phyloP scores from a whole-genome alignment of 2,329 filamentous ascomycete species.

The Aspergillaceae sp. region DNA sequence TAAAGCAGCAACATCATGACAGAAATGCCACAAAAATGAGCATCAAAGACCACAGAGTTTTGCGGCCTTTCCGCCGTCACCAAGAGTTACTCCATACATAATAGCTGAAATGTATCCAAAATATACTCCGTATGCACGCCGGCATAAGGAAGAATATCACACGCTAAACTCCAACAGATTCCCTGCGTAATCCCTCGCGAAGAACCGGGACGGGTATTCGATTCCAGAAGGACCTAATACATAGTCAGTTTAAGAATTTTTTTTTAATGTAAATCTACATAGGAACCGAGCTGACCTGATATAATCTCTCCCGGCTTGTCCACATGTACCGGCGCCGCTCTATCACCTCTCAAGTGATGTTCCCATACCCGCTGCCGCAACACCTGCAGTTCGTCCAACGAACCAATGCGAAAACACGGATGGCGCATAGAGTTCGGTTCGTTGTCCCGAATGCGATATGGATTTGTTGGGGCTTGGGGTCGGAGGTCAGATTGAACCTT shows the following conservation, averaged over 20 bases:
- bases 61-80: too few species aligned
- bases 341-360: slow-evolving; percentile 42
- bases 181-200: slow-evolving; percentile 51
- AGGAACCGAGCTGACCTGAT: slow-evolving; percentile 23
- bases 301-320: slow-evolving; percentile 47
- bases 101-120: too few species aligned
- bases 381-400: slow-evolving; percentile 39
- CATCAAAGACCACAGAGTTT: too few species aligned
- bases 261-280: not conserved
- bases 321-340: slow-evolving; percentile 44
- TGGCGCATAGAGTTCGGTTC: slow-evolving; percentile 41
- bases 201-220: slow-evolving; percentile 55
- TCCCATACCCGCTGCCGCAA: slow-evolving; percentile 45
- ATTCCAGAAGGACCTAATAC: slow-evolving; percentile 30
- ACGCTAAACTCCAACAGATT: slow-evolving; percentile 48
- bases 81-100: too few species aligned
- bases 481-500: slow-evolving; percentile 48
- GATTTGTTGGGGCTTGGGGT: slow-evolving; percentile 47
- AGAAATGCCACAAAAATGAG: too few species aligned
- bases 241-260: slow-evolving; percentile 5
- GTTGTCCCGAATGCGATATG: slow-evolving; percentile 44
- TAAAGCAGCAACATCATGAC: too few species aligned
- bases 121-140: too few species aligned
- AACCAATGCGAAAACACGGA: slow-evolving; percentile 50
- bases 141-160: slow-evolving; percentile 12